Evolutionary conservation across 208 protist genomes (phyloP).

Genomic region (Wallacemonas sp.): DNA sequence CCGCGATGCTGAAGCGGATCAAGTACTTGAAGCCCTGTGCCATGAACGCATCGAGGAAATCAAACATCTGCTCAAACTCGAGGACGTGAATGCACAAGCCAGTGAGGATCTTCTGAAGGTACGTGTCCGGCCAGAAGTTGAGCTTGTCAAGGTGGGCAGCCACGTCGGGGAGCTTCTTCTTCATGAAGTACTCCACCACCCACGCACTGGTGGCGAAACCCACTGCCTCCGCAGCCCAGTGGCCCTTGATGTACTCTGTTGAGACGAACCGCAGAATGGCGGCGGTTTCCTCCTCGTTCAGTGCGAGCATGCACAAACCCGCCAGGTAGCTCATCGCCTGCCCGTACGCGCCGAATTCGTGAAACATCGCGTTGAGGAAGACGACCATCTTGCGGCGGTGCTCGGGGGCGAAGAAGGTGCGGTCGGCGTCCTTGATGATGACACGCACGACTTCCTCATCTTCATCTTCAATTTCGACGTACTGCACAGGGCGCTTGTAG

Average conservation of each 20-base stretch:
- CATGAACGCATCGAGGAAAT: slow-evolving; percentile 88
- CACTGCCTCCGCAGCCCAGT: slow-evolving; percentile 89
- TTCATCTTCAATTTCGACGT: slow-evolving; percentile 78
- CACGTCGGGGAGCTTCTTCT: slow-evolving; percentile 67
- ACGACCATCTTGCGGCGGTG: slow-evolving; percentile 77
- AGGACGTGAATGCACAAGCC: slow-evolving; percentile 91
- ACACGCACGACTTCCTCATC: slow-evolving; percentile 88
- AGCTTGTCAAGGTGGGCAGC: slow-evolving; percentile 73
- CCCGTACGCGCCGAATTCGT: slow-evolving; percentile 86
- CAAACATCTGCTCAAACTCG: slow-evolving; percentile 78
- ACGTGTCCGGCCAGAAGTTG: slow-evolving; percentile 91
- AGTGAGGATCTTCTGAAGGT: slow-evolving; percentile 91
- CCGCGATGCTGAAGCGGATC: slow-evolving; percentile 82
- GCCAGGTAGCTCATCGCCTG: slow-evolving; percentile 92
- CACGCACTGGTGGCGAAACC: slow-evolving; percentile 89
- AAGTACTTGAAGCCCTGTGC: slow-evolving; percentile 70
- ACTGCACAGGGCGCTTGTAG: slow-evolving; percentile 63
- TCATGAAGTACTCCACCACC: slow-evolving; percentile 88
- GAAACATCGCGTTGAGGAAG: slow-evolving; percentile 80
- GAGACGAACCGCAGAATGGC: slow-evolving; percentile 76
- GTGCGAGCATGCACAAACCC: slow-evolving; percentile 79
- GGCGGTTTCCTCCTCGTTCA: slow-evolving; percentile 84
- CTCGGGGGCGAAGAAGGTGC: slow-evolving; percentile 78
- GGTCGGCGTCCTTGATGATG: slow-evolving; percentile 91
- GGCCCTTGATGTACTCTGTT: slow-evolving; percentile 78